phyloP scores from a whole-genome alignment of 2,329 filamentous ascomycete genomes.

The Aspergillus persii region DNA sequence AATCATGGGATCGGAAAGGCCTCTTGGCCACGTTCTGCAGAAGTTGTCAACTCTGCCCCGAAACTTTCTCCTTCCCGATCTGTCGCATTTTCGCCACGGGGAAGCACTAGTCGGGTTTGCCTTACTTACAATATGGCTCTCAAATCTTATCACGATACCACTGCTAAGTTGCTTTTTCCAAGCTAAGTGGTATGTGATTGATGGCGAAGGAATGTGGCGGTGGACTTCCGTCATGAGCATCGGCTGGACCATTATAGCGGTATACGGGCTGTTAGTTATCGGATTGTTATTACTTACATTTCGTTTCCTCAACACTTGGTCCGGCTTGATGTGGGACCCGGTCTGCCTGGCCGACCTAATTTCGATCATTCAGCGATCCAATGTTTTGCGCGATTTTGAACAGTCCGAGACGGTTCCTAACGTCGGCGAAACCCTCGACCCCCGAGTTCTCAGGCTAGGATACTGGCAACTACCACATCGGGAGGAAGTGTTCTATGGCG shows the following conservation, averaged over 20 bases:
- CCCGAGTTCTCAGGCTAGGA: constrained; percentile 69
- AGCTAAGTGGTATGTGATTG: constrained; percentile 60
- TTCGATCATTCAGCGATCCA: constrained; percentile 74
- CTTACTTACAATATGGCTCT: constrained; percentile 70
- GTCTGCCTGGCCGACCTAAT: constrained; percentile 78
- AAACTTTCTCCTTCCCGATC: constrained; percentile 66
- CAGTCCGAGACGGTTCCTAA: constrained; percentile 61
- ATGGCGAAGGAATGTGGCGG: constrained; percentile 61
- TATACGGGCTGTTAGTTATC: constrained; percentile 68
- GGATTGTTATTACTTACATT: constrained; percentile 59
- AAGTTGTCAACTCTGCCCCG: constrained; percentile 58
- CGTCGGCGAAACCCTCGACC: constrained; percentile 50
- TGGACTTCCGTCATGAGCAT: constrained; percentile 79
- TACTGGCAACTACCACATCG: constrained; percentile 75
- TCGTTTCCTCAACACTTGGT: constrained; percentile 65
- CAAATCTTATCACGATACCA: constrained; percentile 71
- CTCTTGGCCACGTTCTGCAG: constrained; percentile 61
- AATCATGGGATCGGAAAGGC: constrained; percentile 66
- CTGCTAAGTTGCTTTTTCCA: constrained; percentile 76
- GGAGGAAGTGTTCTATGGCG: constrained; percentile 71
- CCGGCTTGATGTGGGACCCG: constrained; percentile 82
- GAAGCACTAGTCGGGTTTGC: constrained; percentile 66
- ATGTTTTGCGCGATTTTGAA: constrained; percentile 70
- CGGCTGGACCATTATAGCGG: constrained; percentile 71
- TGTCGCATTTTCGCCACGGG: constrained; percentile 66